Conservation (phyloP, 768 basidiomycete species). For the Rhizopogon vinicolor region DNA sequence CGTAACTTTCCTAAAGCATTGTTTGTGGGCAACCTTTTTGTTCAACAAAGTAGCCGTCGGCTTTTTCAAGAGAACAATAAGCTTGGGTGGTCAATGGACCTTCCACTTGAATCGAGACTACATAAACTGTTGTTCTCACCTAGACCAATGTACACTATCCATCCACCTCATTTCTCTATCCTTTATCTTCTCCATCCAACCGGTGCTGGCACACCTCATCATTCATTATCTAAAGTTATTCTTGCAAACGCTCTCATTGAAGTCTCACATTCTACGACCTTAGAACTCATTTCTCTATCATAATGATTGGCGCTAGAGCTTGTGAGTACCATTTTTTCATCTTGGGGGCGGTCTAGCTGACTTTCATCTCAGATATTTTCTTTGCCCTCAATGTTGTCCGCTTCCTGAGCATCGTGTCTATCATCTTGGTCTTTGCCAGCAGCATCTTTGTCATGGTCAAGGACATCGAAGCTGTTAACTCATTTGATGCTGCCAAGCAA, state of each 20-base stretch:
- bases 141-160: constrained; percentile 5
- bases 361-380: constrained; percentile 45
- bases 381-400: constrained; percentile 79
- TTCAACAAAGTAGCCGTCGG: neutral
- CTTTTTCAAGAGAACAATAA: constrained; percentile 27
- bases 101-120: constrained; percentile 4
- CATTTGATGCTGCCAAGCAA: constrained; percentile 42
- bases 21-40: constrained; percentile 5
- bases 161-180: constrained; percentile 2
- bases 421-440: constrained; percentile 77
- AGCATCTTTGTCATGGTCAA: constrained; percentile 70
- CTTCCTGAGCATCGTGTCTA: constrained; percentile 69
- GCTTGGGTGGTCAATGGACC: constrained; percentile 10
- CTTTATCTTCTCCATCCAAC: constrained; percentile 8
- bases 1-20: constrained; percentile 4
- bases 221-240: constrained; percentile 13
- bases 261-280: neutral
- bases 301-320: constrained; percentile 32
- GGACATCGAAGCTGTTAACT: constrained; percentile 73
- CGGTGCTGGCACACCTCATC: constrained; percentile 29
- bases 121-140: constrained; percentile 13
- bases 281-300: neutral
- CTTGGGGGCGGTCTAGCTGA: constrained; percentile 1
- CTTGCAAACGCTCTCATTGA: constrained; percentile 4
- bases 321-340: constrained; percentile 31